These are phyloP conservation scores for Phytophthora foliorum DNA, from an alignment of 352 stramenopile genomes.

Conservation along the genomic window DNA sequence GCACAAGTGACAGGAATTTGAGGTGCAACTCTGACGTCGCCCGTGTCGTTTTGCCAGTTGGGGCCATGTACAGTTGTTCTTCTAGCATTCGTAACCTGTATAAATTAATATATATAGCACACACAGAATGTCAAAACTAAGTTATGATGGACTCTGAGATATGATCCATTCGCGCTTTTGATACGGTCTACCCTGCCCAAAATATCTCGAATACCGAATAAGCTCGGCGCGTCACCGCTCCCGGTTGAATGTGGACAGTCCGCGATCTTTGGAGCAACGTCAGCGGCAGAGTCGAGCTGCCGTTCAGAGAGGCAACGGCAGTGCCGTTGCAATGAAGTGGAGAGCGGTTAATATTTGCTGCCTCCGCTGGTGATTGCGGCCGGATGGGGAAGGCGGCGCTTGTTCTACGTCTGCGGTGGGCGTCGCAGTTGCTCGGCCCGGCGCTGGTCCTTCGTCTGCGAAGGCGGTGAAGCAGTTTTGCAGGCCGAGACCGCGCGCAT, in stretches of 20 bases:
- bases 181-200: no score
- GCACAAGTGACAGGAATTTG: constrained; percentile 43
- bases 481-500: background rate
- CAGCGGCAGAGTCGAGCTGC: background rate
- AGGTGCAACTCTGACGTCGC: constrained; percentile 52
- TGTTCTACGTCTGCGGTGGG: constrained; percentile 15
- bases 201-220: no score
- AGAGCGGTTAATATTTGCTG: constrained; percentile 15
- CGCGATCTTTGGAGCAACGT: background rate
- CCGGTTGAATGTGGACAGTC: background rate
- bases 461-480: constrained; percentile 4
- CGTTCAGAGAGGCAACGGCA: background rate
- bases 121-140: no score
- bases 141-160: no score
- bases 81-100: no score
- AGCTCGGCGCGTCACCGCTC: background rate
- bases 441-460: constrained; percentile 18
- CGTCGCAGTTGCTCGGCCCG: constrained; percentile 25
- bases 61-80: background rate
- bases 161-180: no score
- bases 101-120: no score
- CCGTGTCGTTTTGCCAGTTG: constrained; percentile 42
- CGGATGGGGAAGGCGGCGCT: constrained; percentile 11
- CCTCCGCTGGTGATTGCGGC: background rate
- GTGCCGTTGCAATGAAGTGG: background rate